phyloP scores from a whole-genome alignment of 2,329 filamentous ascomycete genomes.

The Peltaster fructicola region DNA sequence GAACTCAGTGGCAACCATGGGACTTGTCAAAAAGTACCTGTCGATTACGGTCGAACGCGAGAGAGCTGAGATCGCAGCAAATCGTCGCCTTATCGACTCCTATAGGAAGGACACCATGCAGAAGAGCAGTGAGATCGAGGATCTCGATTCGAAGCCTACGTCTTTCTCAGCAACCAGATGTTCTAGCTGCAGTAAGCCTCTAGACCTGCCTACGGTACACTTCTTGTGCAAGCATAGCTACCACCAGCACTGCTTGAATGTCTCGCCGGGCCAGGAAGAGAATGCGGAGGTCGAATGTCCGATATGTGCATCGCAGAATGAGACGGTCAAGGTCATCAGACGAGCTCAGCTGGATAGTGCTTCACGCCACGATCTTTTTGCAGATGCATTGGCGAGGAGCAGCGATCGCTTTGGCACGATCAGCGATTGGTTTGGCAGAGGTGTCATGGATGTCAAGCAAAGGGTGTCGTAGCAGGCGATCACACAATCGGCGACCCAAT shows the following conservation, averaged over 20 bases:
- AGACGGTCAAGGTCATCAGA: conserved; percentile 74
- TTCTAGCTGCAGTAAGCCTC: conserved; percentile 55
- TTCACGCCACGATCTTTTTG: conserved; percentile 76
- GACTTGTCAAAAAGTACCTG: conserved; percentile 88
- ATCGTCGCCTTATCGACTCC: conserved; percentile 63
- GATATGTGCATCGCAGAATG: conserved; percentile 65
- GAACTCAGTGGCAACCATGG: conserved; percentile 82
- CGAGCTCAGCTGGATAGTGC: conserved; percentile 73
- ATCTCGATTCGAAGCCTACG: conserved; percentile 60
- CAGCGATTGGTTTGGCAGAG: conserved; percentile 85
- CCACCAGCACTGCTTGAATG: conserved; percentile 75
- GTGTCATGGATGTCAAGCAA: conserved; percentile 56
- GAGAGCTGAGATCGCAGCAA: conserved; percentile 64
- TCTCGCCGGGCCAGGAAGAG: conserved; percentile 32
- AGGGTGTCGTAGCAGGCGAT: conserved; percentile 3
- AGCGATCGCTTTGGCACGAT: conserved; percentile 65
- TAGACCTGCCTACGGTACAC: conserved; percentile 83
- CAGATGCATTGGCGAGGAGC: conserved; percentile 57
- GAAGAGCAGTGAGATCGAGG: conserved; percentile 61
- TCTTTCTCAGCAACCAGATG: conserved; percentile 87
- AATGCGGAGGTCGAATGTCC: conserved; percentile 67
- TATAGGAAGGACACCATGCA: conserved; percentile 70
- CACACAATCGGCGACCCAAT: too few relatives aligned
- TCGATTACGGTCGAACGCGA: conserved; percentile 77
- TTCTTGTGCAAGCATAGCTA: conserved; percentile 96